phyloP scores from a whole-genome alignment of 306 rosid species.

The Quercus suber region DNA sequence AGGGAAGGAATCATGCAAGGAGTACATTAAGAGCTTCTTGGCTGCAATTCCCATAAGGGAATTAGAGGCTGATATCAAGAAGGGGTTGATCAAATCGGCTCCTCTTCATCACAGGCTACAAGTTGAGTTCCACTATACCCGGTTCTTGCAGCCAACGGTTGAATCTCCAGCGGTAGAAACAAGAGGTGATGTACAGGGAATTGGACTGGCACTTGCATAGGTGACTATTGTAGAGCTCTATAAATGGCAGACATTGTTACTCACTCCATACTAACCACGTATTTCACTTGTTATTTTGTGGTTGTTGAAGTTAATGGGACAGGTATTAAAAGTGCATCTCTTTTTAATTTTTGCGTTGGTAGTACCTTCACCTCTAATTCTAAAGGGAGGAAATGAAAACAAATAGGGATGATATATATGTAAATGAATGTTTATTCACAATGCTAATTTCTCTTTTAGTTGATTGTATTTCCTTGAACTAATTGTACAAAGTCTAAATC shows the following conservation, averaged over 20 bases:
- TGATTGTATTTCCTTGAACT: background rate
- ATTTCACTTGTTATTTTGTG: background rate
- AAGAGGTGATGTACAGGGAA: background rate
- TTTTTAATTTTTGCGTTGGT: background rate
- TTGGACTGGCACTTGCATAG: background rate
- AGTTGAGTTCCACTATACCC: conserved; percentile 88
- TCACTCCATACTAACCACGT: background rate
- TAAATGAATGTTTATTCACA: background rate
- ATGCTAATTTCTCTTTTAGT: background rate
- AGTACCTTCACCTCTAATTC: background rate
- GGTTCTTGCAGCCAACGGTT: conserved; percentile 30
- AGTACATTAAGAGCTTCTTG: conserved; percentile 93
- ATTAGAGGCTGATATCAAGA: conserved; percentile 88
- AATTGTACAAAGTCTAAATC: background rate
- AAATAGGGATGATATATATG: background rate
- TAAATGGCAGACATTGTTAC: background rate
- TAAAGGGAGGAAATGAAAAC: background rate
- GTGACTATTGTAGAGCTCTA: background rate
- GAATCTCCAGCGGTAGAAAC: conserved; percentile 29
- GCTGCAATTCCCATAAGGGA: conserved; percentile 97
- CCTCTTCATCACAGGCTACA: conserved; percentile 89
- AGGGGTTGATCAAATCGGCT: conserved; percentile 74
- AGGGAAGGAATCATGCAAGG: conserved; percentile 96
- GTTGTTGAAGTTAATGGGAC: background rate
- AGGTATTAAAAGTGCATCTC: background rate